Evolutionary conservation across 1,284 basidiomycete genomes (phyloP).

Genomic region (Marasmius fiardii): DNA sequence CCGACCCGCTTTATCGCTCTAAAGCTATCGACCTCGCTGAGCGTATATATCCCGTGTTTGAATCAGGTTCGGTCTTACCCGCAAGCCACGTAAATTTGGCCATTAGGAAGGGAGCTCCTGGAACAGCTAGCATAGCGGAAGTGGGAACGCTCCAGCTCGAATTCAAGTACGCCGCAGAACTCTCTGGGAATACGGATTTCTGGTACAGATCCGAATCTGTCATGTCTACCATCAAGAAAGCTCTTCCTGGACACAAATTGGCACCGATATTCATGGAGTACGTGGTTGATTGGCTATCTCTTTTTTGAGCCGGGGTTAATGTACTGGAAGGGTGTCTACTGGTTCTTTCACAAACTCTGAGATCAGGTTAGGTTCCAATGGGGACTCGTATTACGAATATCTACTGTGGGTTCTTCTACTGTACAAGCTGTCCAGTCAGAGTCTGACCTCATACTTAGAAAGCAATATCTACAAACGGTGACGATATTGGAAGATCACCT

Average conservation of each 20-base stretch:
- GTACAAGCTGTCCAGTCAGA: not conserved
- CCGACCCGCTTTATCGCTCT: conserved; percentile 13
- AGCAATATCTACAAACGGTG: conserved; percentile 73
- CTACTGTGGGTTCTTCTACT: conserved; percentile 51
- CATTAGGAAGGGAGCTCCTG: conserved; percentile 40
- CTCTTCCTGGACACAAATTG: conserved; percentile 58
- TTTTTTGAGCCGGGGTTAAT: conserved; percentile 22
- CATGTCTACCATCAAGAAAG: conserved; percentile 53
- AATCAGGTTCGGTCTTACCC: conserved; percentile 15
- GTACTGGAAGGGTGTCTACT: conserved; percentile 38
- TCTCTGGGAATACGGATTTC: conserved; percentile 60
- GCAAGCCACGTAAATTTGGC: conserved; percentile 12
- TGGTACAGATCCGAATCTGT: conserved; percentile 68
- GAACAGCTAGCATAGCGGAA: conserved; percentile 61
- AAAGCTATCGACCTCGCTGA: conserved; percentile 16
- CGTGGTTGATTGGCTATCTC: conserved; percentile 18
- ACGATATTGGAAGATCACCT: not conserved
- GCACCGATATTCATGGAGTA: conserved; percentile 78
- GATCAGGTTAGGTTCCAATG: conserved; percentile 83
- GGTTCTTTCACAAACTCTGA: conserved; percentile 71
- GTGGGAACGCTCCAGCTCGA: conserved; percentile 65
- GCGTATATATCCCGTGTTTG: conserved; percentile 15
- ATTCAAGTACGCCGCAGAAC: conserved; percentile 64
- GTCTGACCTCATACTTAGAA: conserved; percentile 34
- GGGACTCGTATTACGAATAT: conserved; percentile 91